Evolutionary conservation across 495 filamentous ascomycete genomes (phyloP).

Genomic region (Bathelium albidoporum): DNA sequence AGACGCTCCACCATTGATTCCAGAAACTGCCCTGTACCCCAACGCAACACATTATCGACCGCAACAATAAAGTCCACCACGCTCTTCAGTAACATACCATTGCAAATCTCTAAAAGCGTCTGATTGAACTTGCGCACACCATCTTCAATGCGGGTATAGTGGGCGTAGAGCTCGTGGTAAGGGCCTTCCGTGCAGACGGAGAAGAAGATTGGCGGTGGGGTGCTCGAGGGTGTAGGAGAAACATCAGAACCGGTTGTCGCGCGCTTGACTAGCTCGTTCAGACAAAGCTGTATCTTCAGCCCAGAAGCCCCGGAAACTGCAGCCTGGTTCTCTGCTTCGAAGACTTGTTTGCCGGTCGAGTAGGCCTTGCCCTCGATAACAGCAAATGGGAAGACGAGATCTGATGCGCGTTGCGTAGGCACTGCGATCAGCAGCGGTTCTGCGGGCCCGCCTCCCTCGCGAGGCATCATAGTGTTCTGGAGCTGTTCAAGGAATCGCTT

Average conservation of each 20-base stretch:
- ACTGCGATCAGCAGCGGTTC: not conserved
- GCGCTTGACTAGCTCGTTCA: constrained; percentile 8
- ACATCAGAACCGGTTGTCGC: too few species aligned
- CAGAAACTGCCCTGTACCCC: not conserved
- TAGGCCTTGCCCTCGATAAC: constrained; percentile 4
- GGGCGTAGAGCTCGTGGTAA: constrained; percentile 10
- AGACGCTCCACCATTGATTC: not conserved
- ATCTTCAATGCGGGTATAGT: constrained; percentile 7
- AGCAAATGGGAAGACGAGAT: constrained; percentile 8
- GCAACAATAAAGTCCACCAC: not conserved
- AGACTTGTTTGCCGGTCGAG: constrained; percentile 1
- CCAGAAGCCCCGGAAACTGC: constrained; percentile 12
- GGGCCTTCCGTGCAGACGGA: constrained; percentile 10
- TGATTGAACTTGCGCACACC: not conserved
- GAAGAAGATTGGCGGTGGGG: constrained; percentile 6
- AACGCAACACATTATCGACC: not conserved
- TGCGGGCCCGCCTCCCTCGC: not conserved
- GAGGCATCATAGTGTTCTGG: not conserved
- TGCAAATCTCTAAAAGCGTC: not conserved
- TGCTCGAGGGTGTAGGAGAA: too few species aligned
- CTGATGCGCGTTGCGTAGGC: not conserved
- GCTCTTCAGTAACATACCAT: not conserved
- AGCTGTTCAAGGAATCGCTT: not conserved
- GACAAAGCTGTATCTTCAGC: constrained; percentile 15
- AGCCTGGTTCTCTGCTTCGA: constrained; percentile 10